Evolutionary conservation across 1,284 basidiomycete species (phyloP), one percentile per base, ranked within the genome.

Genomic region (Papiliotrema fonsecae): DNA sequence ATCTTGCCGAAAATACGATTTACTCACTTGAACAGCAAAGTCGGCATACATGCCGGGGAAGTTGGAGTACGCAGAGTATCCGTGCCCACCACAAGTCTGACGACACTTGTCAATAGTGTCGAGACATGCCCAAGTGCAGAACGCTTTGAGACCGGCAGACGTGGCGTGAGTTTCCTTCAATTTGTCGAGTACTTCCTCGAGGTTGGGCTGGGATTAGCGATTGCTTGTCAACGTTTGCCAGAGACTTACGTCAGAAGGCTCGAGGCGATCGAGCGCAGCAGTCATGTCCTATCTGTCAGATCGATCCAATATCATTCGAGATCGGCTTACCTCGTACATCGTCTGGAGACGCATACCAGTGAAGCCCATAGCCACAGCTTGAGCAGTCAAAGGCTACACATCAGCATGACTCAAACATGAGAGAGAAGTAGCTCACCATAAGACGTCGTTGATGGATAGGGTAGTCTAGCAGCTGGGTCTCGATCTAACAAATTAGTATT

Each of bases 151-250:
- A 28, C 79, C 79, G 2, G 79, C 78, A 25, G 77, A 78, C 3
- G 79, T 79, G 1, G 78, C 76, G 60, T 81, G 79, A 3, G 78
- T 80, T 65, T 80, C 78, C 68, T 81, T 81, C 54, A 81, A 73
- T 69, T 77, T 78, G 53, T 79, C 69, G 5, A 74, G 54, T 6
- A 66, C 65, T 28, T 72, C 71, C 41, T 60, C 55, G 25, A 75
- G 51, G 51, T 73, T 70, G 16, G 69, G 69, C 66, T 70, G 0
- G 19, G 27, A 21, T 61, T 34, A 64, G 56, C 47, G 28, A 24
- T 42, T 11, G 16, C 31, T 26, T 11, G n/a, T 3, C 14, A 42
- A 7, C 13, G 11, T 4, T 14, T 28, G n/a, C 22, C 40, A 30
- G 38, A 27, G 0, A 57, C 65, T 57, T 57, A 73, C 57, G 60